A percentile compares a stretch with the other conserved stretches of the same genome.
These are phyloP conservation scores for Meyerozyma smithsonii DNA, from an alignment of 1,139 yeast genomes.

Conservation along the genomic window DNA sequence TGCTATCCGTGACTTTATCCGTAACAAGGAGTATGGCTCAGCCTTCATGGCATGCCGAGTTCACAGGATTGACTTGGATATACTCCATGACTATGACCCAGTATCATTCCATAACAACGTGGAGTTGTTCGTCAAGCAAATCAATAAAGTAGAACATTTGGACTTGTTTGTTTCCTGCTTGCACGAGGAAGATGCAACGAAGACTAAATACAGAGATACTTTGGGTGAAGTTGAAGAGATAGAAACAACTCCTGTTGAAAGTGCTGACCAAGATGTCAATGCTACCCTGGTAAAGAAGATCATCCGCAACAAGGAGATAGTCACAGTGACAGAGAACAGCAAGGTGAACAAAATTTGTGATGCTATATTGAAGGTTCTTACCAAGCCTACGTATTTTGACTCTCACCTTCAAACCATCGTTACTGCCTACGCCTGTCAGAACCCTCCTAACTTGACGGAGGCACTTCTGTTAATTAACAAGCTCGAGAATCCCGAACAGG, in stretches of 20 bases:
- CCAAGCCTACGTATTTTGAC: conserved; percentile 46
- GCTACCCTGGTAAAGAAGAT: conserved; percentile 18
- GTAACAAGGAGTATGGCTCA: conserved; percentile 48
- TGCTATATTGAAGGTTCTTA: conserved; percentile 55
- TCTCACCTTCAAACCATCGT: conserved; percentile 72
- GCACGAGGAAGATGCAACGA: conserved; percentile 80
- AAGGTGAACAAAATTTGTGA: conserved; percentile 80
- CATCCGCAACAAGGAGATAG: conserved; percentile 30
- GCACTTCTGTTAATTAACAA: conserved; percentile 60
- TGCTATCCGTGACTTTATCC: conserved; percentile 71
- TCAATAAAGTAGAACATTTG: conserved; percentile 68
- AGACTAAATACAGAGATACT: conserved; percentile 81
- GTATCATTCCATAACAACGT: conserved; percentile 58
- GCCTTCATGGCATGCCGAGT: conserved; percentile 86
- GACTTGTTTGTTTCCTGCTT: conserved; percentile 86
- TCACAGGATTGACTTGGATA: conserved; percentile 87
- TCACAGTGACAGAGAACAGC: conserved; percentile 28
- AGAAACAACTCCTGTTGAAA: conserved; percentile 6
- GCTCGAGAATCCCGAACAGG: conserved; percentile 36
- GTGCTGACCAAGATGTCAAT: conserved; percentile 5
- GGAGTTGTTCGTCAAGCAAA: conserved; percentile 65
- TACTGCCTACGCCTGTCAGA: conserved; percentile 90
- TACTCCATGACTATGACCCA: conserved; percentile 84
- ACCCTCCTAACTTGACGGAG: conserved; percentile 75
- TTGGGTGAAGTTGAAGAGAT: conserved; percentile 18